Percentiles rank a stretch among this genome's conserved stretches.
phyloP scores from a whole-genome alignment of 345 rosid genomes.

The Euphorbia pulcherrima region DNA sequence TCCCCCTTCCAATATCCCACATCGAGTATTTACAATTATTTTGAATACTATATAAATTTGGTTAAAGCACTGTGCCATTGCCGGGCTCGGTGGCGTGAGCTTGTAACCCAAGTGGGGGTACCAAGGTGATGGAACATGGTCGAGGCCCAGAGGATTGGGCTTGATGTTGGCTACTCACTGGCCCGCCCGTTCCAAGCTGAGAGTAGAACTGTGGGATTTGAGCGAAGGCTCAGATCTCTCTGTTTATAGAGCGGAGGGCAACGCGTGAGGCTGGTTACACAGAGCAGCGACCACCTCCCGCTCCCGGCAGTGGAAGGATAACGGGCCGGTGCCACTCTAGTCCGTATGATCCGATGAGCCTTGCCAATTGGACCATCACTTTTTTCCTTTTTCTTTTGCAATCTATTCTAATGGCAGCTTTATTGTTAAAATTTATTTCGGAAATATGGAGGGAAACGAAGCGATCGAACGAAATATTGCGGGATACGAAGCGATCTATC shows the following conservation, averaged over 20 bases:
- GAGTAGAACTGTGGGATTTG: not conserved
- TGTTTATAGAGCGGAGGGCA: not conserved
- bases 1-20: too few species aligned
- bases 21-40: too few species aligned
- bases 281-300: not conserved
- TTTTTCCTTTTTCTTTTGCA: too few species aligned
- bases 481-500: not conserved
- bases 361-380: not conserved
- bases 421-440: too few species aligned
- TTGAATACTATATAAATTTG: too few species aligned
- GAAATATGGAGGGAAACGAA: too few species aligned
- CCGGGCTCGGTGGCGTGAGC: not conserved
- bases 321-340: not conserved
- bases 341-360: not conserved
- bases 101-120: not conserved
- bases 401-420: too few species aligned
- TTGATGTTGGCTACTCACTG: not conserved
- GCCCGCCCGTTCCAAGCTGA: not conserved
- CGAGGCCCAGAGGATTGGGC: not conserved
- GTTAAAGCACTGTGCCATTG: not conserved
- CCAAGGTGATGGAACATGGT: not conserved
- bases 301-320: not conserved
- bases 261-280: not conserved
- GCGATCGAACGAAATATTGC: not conserved
- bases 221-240: not conserved